phyloP scores from a whole-genome alignment of 23 red algal genomes.

The Chondrus crispus region DNA sequence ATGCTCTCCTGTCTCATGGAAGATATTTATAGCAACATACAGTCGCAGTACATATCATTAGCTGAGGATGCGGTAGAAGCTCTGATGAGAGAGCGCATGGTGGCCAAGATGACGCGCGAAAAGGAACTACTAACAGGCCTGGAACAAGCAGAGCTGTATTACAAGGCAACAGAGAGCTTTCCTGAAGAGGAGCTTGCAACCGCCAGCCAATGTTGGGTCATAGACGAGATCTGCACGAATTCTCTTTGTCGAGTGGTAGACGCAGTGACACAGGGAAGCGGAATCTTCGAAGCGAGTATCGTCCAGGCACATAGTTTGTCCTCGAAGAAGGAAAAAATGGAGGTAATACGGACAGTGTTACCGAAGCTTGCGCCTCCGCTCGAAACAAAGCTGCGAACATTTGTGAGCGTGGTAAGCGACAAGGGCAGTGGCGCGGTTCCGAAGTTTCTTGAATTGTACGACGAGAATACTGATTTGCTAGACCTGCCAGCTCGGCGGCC shows the following conservation, averaged over 20 bases:
- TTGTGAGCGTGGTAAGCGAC: constrained; percentile 7
- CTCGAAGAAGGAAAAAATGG: constrained; percentile 38
- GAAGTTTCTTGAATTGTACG: constrained; percentile 40
- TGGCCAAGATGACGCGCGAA: constrained; percentile 41
- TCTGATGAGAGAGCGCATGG: constrained; percentile 21
- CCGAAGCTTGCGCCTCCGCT: constrained; percentile 16
- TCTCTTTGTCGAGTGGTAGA: constrained; percentile 28
- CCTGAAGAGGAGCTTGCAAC: constrained; percentile 10
- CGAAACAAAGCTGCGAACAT: background rate
- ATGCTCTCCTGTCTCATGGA: constrained; percentile 9
- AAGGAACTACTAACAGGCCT: constrained; percentile 22
- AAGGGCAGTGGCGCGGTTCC: constrained; percentile 3
- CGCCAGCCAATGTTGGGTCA: background rate
- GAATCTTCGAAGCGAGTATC: constrained; percentile 6
- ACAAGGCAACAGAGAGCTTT: constrained; percentile 32
- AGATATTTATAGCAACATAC: background rate
- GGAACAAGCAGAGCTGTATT: constrained; percentile 36
- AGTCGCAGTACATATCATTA: background rate
- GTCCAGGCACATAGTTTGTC: background rate
- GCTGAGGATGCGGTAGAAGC: constrained; percentile 39
- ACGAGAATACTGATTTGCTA: constrained; percentile 9
- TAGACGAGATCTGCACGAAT: constrained; percentile 2
- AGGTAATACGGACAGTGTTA: background rate
- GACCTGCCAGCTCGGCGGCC: constrained; percentile 49
- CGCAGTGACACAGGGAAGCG: constrained; percentile 15